These are phyloP conservation scores for Capillidium heterosporum DNA, from an alignment of 371 early-diverging fungal species.

Conservation along the genomic window DNA sequence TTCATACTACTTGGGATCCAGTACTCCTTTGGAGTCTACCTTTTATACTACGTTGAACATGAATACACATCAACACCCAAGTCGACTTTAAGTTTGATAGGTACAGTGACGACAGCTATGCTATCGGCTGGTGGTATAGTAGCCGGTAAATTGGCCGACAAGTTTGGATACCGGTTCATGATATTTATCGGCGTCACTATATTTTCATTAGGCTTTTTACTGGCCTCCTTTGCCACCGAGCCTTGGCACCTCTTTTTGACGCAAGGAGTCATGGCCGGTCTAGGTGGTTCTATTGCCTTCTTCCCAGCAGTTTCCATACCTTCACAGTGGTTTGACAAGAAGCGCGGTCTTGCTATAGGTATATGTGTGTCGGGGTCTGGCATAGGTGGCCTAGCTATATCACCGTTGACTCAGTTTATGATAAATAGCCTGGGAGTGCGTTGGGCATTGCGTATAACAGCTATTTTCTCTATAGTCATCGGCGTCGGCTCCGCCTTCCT, in stretches of 20 bases:
- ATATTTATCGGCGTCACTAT: neutral
- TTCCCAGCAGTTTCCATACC: slow-evolving; percentile 17
- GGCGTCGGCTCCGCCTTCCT: neutral
- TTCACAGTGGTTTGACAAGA: slow-evolving; percentile 30
- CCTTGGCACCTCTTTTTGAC: slow-evolving; percentile 44
- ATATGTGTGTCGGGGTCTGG: slow-evolving; percentile 47
- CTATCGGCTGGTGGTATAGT: slow-evolving; percentile 13
- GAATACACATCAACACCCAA: too few relatives aligned
- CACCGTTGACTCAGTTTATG: slow-evolving; percentile 30
- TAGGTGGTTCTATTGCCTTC: slow-evolving; percentile 26
- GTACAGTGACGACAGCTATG: slow-evolving; percentile 18
- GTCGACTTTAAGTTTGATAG: slow-evolving; percentile 21
- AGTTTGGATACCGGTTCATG: neutral
- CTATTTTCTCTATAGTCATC: slow-evolving; percentile 8
- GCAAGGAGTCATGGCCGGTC: slow-evolving; percentile 41
- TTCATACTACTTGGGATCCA: neutral
- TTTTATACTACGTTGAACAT: too few relatives aligned
- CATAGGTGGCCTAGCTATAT: slow-evolving; percentile 46
- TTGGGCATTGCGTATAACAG: slow-evolving; percentile 29
- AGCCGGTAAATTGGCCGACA: neutral
- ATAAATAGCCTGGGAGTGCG: slow-evolving; percentile 25
- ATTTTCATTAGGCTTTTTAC: slow-evolving; percentile 13
- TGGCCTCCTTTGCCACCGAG: slow-evolving; percentile 22
- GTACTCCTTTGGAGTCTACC: too few relatives aligned
- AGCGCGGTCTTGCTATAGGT: slow-evolving; percentile 35